These are phyloP conservation scores for Plasmodium billcollinsi DNA, from an alignment of 169 alveolate species.

Conservation along the genomic window DNA sequence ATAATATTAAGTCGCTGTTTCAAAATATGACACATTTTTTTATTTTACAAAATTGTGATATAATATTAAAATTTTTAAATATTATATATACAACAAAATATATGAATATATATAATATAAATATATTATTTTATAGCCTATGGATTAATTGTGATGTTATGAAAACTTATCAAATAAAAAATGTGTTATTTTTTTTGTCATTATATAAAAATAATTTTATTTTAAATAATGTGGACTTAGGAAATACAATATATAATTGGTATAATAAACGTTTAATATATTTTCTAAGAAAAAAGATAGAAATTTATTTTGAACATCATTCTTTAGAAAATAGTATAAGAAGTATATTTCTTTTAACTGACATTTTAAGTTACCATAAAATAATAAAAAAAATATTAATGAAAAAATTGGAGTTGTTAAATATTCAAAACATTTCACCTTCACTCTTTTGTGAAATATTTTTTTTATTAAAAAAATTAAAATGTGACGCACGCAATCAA, in stretches of 20 bases:
- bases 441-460: slow-evolving; percentile 59
- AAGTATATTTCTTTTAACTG: slow-evolving; percentile 45
- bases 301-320: slow-evolving; percentile 54
- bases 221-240: slow-evolving; percentile 30
- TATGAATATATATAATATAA: slow-evolving; percentile 27
- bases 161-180: slow-evolving; percentile 62
- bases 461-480: slow-evolving; percentile 62
- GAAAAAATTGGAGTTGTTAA: slow-evolving; percentile 43
- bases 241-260: slow-evolving; percentile 39
- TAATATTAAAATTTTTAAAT: slow-evolving; percentile 46
- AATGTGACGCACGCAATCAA: slow-evolving; percentile 52
- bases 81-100: slow-evolving; percentile 49
- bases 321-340: slow-evolving; percentile 62
- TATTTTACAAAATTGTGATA: slow-evolving; percentile 66
- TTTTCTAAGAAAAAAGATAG: slow-evolving; percentile 54
- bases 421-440: slow-evolving; percentile 34
- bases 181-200: slow-evolving; percentile 50
- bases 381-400: slow-evolving; percentile 57
- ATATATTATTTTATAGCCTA: slow-evolving; percentile 60
- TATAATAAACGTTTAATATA: slow-evolving; percentile 51
- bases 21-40: slow-evolving; percentile 50
- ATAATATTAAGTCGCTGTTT: slow-evolving; percentile 15
- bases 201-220: slow-evolving; percentile 47
- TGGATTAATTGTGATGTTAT: slow-evolving; percentile 53
- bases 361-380: slow-evolving; percentile 57